Percentiles rank a stretch among this genome's conserved stretches.
phyloP scores from a whole-genome alignment of 441 rosid species.

The Syzygium malaccense region DNA sequence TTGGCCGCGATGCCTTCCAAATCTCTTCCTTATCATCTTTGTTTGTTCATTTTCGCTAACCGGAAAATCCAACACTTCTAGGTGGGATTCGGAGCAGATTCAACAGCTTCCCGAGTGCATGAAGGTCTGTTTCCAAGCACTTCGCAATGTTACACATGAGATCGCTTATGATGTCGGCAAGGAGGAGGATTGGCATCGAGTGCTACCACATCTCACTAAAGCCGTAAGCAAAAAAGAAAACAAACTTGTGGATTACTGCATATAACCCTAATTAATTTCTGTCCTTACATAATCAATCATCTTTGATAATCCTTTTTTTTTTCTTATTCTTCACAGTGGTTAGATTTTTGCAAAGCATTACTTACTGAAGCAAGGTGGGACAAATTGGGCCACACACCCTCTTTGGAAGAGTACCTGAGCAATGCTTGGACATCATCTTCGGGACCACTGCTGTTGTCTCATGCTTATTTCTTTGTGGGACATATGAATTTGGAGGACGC shows the following conservation, averaged over 20 bases:
- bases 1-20: not conserved
- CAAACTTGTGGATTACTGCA: not conserved
- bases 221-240: constrained; percentile 14
- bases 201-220: constrained; percentile 17
- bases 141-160: constrained; percentile 14
- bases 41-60: not conserved
- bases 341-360: constrained; percentile 33
- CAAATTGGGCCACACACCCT: constrained; percentile 17
- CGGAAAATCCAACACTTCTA: not conserved
- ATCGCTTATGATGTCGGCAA: constrained; percentile 24
- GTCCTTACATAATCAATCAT: not conserved
- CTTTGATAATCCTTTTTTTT: rapidly evolving
- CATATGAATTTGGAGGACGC: not conserved
- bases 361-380: constrained; percentile 43
- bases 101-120: constrained; percentile 28
- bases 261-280: not conserved
- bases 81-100: constrained; percentile 26
- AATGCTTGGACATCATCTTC: constrained; percentile 38
- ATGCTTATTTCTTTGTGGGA: constrained; percentile 18
- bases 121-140: constrained; percentile 31
- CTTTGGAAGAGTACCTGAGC: constrained; percentile 28
- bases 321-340: constrained; percentile 23
- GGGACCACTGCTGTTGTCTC: constrained; percentile 24
- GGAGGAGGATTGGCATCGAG: constrained; percentile 9
- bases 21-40: not conserved